A percentile compares a stretch with the other conserved stretches of the same genome.
Evolutionary conservation across 2,329 filamentous ascomycete genomes (phyloP).

Genomic region (Scopulariopsis brevicaulis): DNA sequence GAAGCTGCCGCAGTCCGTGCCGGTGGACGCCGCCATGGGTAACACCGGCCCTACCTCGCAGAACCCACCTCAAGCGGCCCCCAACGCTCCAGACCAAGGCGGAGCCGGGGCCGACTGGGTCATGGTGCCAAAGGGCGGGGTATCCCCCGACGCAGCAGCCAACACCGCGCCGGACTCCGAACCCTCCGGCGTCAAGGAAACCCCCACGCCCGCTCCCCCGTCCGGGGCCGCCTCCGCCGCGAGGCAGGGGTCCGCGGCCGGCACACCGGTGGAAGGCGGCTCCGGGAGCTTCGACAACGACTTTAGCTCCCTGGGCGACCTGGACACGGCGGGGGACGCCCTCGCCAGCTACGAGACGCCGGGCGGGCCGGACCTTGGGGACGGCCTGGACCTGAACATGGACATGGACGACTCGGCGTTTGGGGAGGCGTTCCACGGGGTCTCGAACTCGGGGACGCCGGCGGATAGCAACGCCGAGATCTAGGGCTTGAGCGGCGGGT

Average conservation of each 20-base stretch:
- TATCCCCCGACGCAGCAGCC: conserved; percentile 24
- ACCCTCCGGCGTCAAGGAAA: not conserved
- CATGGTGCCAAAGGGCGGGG: conserved; percentile 55
- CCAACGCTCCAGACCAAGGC: conserved; percentile 36
- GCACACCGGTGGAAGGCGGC: conserved; percentile 30
- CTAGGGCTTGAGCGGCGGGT: not conserved
- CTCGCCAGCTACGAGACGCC: conserved; percentile 51
- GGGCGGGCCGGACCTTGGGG: conserved; percentile 33
- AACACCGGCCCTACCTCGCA: conserved; percentile 29
- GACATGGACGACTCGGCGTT: conserved; percentile 74
- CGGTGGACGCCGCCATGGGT: conserved; percentile 35
- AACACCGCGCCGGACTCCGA: not conserved
- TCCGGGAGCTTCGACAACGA: conserved; percentile 36
- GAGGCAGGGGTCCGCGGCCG: conserved; percentile 28
- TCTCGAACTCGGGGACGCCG: conserved; percentile 14
- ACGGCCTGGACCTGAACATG: conserved; percentile 48
- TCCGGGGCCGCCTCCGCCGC: conserved; percentile 11
- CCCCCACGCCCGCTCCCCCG: conserved; percentile 1
- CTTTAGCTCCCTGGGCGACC: conserved; percentile 51
- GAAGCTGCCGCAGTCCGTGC: conserved; percentile 8
- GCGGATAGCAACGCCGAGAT: conserved; percentile 1
- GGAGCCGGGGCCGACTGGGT: conserved; percentile 60
- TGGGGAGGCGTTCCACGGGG: conserved; percentile 69
- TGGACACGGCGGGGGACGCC: conserved; percentile 63
- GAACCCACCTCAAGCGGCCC: conserved; percentile 27